Base-by-base conservation (phyloP, 208 protist genomes). In the Leishmania guyanensis region DNA sequence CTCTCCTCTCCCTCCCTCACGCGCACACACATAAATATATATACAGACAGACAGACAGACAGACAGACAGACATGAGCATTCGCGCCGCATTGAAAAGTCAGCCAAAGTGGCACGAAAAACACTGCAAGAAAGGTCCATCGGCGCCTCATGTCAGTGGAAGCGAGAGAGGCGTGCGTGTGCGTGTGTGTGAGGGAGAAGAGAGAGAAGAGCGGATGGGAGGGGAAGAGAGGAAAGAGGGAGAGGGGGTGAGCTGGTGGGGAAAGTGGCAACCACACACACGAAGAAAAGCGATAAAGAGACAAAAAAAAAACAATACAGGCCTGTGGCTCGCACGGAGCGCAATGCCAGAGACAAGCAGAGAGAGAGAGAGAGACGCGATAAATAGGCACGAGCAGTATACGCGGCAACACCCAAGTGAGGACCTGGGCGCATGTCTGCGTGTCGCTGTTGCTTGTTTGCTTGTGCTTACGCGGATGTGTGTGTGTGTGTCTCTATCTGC, bases 401-500 rank as follows among this genome's bases (percentile, higher is more conserved):
- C 56, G 56, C 6, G 56, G 56, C 43, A 46, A 46, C 43, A 46
- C 43, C 43, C 43, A 46, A 46, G 53, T 56, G 17, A 12, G 53
- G 53, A 56, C 16, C 43, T 56, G 53, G 9, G 53, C 16, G 53
- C 36, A 80, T 77, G 46, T 8, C 20, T 70, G 39, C 29, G 77
- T 17, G 77, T 46, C 43, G 43, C 66, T 43, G 22, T 53, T 79
- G 75, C n/a, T 33, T 79, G 56, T 70, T 22, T 26, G 22, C 22
- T 26, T 43, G 43, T 6, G 22, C 26, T 10, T 68, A 20, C 50
- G 39, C 10, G n/a, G 8, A 64, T 72, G 77, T 74, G 62, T 60
- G 77, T 60, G 77, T 80, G 48, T 54, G 46, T 75, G 53, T 64
- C 48, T 77, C 14, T 77, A 39, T 81, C 12, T 46, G 48, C 48